Conservation (phyloP, 2,329 filamentous ascomycete genomes). For the Monosporascus sp. region DNA sequence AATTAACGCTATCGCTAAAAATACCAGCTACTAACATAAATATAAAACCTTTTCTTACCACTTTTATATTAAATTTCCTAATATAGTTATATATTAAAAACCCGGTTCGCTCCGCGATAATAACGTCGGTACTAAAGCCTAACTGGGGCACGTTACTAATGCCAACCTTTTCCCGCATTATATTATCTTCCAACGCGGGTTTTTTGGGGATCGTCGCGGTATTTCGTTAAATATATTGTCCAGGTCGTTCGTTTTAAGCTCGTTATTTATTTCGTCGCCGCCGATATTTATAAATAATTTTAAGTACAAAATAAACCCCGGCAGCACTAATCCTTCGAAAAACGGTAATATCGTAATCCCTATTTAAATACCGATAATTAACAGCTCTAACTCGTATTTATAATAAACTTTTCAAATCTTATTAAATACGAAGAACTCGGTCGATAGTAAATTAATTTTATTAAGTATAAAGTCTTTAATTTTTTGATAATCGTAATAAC, state of each 20-base stretch:
- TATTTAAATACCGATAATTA: conserved; percentile 1
- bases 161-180: too few species aligned
- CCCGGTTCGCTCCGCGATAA: too few species aligned
- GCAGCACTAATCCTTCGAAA: not conserved
- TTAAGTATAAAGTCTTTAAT: not conserved
- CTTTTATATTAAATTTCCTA: too few species aligned
- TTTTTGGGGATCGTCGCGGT: not conserved
- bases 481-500: conserved; percentile 1
- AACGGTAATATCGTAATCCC: not conserved
- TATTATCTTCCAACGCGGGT: too few species aligned
- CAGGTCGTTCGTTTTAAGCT: not conserved
- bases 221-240: not conserved
- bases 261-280: not conserved
- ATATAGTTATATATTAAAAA: too few species aligned
- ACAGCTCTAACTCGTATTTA: not conserved
- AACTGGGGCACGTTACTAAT: too few species aligned
- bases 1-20: too few species aligned
- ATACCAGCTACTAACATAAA: too few species aligned
- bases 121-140: too few species aligned
- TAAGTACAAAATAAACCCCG: not conserved
- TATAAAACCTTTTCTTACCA: too few species aligned
- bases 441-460: not conserved
- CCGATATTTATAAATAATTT: not conserved
- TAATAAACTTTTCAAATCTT: not conserved
- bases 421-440: conserved; percentile 1